Conservation (phyloP, 2,329 filamentous ascomycete species). For the Corynespora cassiicola region DNA sequence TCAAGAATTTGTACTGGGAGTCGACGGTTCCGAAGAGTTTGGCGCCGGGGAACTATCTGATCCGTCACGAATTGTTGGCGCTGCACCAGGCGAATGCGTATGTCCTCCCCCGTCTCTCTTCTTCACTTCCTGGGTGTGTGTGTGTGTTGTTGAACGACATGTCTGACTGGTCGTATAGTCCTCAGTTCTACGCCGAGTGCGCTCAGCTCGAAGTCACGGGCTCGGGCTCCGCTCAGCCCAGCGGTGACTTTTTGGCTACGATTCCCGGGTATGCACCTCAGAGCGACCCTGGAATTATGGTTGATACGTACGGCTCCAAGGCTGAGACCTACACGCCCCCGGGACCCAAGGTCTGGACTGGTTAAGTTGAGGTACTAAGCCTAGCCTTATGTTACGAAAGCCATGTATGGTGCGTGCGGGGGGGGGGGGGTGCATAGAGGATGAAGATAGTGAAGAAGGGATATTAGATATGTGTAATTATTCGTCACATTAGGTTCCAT, state of each 20-base stretch:
- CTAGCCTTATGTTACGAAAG: too few species aligned
- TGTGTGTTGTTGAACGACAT: too few species aligned
- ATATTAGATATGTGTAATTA: too few species aligned
- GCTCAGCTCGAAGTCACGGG: conserved; percentile 63
- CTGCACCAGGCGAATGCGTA: conserved; percentile 63
- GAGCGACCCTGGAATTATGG: conserved; percentile 58
- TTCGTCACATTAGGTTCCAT: too few species aligned
- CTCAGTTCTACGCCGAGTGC: conserved; percentile 64
- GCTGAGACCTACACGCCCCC: conserved; percentile 56
- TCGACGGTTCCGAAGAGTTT: conserved; percentile 59
- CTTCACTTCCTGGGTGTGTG: too few species aligned
- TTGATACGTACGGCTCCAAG: conserved; percentile 56
- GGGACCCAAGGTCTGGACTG: conserved; percentile 58
- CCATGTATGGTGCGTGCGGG: too few species aligned
- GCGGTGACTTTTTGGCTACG: conserved; percentile 49
- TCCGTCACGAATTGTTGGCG: conserved; percentile 64
- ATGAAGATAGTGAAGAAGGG: too few species aligned
- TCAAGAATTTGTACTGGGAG: conserved; percentile 59
- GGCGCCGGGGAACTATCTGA: conserved; percentile 33
- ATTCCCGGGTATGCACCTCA: conserved; percentile 53
- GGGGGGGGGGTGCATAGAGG: too few species aligned
- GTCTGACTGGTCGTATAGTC: too few species aligned
- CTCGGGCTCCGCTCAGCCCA: conserved; percentile 53
- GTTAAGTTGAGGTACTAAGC: too few species aligned
- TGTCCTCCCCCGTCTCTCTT: too few species aligned